Percentiles rank a stretch among this genome's conserved stretches.
Evolutionary conservation across 768 basidiomycete genomes (phyloP).

Genomic region (Suillus plorans): DNA sequence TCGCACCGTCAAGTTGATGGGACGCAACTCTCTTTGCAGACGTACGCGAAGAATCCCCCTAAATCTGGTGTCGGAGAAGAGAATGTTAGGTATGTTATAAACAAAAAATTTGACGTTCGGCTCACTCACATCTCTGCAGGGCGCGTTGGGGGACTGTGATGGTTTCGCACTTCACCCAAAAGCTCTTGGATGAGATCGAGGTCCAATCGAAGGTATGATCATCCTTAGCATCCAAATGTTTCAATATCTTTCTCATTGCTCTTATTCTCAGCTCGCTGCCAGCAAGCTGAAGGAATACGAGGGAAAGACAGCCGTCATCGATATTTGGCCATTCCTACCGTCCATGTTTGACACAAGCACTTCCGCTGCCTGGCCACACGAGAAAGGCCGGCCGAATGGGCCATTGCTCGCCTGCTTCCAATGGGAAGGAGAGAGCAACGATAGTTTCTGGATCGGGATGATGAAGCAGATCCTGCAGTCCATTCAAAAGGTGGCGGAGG

Average conservation of each 20-base stretch:
- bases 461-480: slow-evolving; percentile 5
- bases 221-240: not conserved
- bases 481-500: not conserved
- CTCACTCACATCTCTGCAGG: not conserved
- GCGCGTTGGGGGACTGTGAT: slow-evolving; percentile 17
- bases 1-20: not conserved
- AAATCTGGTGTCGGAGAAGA: not conserved
- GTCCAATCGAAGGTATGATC: not conserved
- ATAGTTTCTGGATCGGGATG: slow-evolving; percentile 9
- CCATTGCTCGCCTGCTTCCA: slow-evolving; percentile 14
- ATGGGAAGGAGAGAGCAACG: slow-evolving; percentile 16
- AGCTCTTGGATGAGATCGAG: slow-evolving; percentile 9
- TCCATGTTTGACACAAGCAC: slow-evolving; percentile 15
- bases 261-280: slow-evolving; percentile 9
- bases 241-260: not conserved
- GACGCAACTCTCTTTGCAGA: not conserved
- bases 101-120: not conserved
- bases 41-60: not conserved
- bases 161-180: slow-evolving; percentile 15
- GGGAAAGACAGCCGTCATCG: slow-evolving; percentile 7
- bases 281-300: not conserved
- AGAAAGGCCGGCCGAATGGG: slow-evolving; percentile 7
- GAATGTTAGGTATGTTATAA: not conserved
- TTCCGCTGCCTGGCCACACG: slow-evolving; percentile 17
- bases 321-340: slow-evolving; percentile 17